Base-by-base conservation (phyloP, 2,329 filamentous ascomycete genomes). In the Ceratocystis papillata region DNA sequence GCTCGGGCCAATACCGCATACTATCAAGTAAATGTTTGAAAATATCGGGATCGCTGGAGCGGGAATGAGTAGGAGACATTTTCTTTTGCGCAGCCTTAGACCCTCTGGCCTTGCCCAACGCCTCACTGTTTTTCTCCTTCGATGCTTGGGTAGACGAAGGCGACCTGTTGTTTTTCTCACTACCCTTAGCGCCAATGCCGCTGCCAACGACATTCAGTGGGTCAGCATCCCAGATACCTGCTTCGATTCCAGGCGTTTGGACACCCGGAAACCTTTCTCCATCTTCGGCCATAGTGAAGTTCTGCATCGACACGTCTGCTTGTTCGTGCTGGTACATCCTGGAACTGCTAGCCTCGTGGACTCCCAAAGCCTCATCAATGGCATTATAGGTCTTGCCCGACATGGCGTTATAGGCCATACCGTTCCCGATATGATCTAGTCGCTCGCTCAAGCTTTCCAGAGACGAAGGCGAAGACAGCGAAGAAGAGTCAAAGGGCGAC, bases 161-260 rank as follows among this genome's bases (percentile, higher is more conserved):
- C 45, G 62, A 53, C 45, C 20, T 20, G 20, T 20, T 22, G 45
- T 37, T 30, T 30, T 59, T 59, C 30, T 59, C 33, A 17, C 17
- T 33, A 8, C 33, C 28, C 25, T 59, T 59, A 7, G 45, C 53
- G 17, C 60, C 66, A 10, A 3, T 22, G n/a, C 48, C 33, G 17
- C 60, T 41, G 41, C 63, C 50, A 17, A 67, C 59, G 15, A 67
- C 20, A 20, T 64, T 61, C 30, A 67, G 22, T 20, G 66, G 63
- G 17, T 67, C 60, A 12, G 64, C 63, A 28, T 67, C 66, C 63
- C 63, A 67, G 45, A 67, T 67, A 15, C 63, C 66, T 12, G 63
- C 66, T 59, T 65, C 63, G 7, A 28, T 44, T 15, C 37, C 7
- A 3, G 63, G 20, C 6, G 37, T 60, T 33, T 59, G 46, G 17